Percentiles rank a stretch among this genome's conserved stretches.
phyloP scores from a whole-genome alignment of 78 protist species.

The Dictyostelium capitatum region DNA sequence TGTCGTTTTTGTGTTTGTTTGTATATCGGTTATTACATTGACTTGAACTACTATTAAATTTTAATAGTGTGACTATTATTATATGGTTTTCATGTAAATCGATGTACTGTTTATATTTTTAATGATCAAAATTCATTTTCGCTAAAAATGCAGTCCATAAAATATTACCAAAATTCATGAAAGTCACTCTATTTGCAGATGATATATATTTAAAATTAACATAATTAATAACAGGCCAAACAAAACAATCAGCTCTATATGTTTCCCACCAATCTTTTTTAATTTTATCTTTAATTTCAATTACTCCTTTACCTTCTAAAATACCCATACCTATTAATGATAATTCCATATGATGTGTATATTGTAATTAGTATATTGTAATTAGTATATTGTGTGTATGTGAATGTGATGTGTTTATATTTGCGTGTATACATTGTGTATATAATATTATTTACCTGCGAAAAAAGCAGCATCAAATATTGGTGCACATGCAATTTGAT shows the following conservation, averaged over 20 bases:
- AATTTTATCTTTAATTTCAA: constrained; percentile 23
- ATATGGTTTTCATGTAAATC: no score
- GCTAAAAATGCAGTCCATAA: constrained; percentile 61
- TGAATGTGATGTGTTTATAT: no score
- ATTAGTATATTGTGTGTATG: no score
- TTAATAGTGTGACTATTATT: no score
- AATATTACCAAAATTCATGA: constrained; percentile 50
- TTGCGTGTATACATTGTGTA: no score
- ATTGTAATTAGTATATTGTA: no score
- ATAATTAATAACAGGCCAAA: constrained; percentile 57
- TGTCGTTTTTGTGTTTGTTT: no score
- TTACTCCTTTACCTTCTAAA: constrained; percentile 10
- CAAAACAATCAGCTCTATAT: constrained; percentile 52
- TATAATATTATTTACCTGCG: neutral
- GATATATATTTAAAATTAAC: constrained; percentile 33
- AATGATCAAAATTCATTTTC: constrained; percentile 17
- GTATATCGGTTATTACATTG: no score
- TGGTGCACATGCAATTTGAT: constrained; percentile 51
- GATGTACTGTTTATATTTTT: neutral
- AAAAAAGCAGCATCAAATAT: constrained; percentile 39
- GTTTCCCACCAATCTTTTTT: constrained; percentile 67
- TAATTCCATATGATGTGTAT: no score
- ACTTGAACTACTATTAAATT: no score
- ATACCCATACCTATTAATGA: constrained; percentile 31
- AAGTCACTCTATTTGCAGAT: constrained; percentile 22